Evolutionary conservation across 2,329 filamentous ascomycete genomes (phyloP), one percentile per base, ranked within the genome.

Genomic region (Penicillium sp.): DNA sequence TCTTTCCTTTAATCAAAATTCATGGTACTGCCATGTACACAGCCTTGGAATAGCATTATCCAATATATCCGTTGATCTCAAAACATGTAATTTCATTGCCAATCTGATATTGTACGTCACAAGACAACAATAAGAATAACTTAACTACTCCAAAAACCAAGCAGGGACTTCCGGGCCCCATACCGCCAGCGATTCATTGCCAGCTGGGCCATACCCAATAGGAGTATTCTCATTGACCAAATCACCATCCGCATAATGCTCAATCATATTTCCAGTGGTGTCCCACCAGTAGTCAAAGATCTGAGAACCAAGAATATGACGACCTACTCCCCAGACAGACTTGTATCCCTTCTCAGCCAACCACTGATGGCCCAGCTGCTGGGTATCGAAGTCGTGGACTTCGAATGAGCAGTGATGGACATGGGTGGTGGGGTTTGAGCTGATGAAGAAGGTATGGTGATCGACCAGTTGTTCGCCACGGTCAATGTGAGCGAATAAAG

Each of bases 261-360:
- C 67, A 28, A 69, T 62, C 56, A 64, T 65, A 40, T 64, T 62
- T 0, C 63, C 61, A 14, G 57, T 61, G 0, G 62, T 60, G 56
- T 77, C 75, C 60, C 76, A 79, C 79, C 79, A 81, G 59, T 81
- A 82, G 59, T 82, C 79, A 59, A 81, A 82, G 8, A 81, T 68
- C 63, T 80, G 78, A n/a, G 66, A 72, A 0, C 79, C 79, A n/a
- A 80, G 62, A 43, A 81, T 75, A 65, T 81, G 79, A 21, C 79
- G 64, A 0, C 79, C 79, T 4, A 81, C 73, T 0, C 79, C 79
- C 79, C 79, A 82, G 2, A 77, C 75, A 28, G 65, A 68, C 56
- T 68, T 68, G 52, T 80, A 81, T 0, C 71, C 73, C 57, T 79
- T 77, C 9, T 68, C 60, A 0, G 66, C 71, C 30, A 83, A 65